phyloP scores from a whole-genome alignment of 768 basidiomycete species.

The Nidularia sp. region DNA sequence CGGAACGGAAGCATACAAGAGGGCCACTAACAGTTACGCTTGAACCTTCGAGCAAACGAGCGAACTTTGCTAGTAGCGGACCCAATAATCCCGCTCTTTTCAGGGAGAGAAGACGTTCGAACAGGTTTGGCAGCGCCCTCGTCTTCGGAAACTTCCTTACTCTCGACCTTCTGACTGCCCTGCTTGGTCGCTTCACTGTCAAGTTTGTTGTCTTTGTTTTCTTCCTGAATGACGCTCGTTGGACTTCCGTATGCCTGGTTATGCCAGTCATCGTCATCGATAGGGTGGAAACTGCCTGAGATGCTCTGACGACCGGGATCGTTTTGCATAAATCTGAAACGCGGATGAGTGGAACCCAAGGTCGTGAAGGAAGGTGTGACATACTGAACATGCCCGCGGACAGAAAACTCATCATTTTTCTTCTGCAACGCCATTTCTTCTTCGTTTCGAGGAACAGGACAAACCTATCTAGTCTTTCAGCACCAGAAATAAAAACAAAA shows the following conservation, averaged over 20 bases:
- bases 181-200: too few relatives aligned
- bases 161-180: too few relatives aligned
- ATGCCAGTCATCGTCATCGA: constrained; percentile 65
- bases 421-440: constrained; percentile 50
- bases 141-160: too few relatives aligned
- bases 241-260: constrained; percentile 56
- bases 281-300: constrained; percentile 62
- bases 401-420: constrained; percentile 48
- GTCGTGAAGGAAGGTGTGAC: constrained; percentile 10
- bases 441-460: constrained; percentile 50
- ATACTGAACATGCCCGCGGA: constrained; percentile 49
- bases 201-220: too few relatives aligned
- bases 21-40: too few relatives aligned
- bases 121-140: too few relatives aligned
- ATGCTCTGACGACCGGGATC: constrained; percentile 60
- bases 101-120: too few relatives aligned
- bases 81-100: too few relatives aligned
- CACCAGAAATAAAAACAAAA: background rate
- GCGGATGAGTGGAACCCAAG: background rate
- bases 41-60: too few relatives aligned
- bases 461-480: constrained; percentile 28
- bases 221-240: constrained; percentile 8
- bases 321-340: constrained; percentile 49
- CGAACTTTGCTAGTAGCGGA: too few relatives aligned
- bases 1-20: too few relatives aligned